A percentile compares a stretch with the other conserved stretches of the same genome.
Evolutionary conservation across 805 yeast genomes (phyloP).

Genomic region (Nakazawaea anatomiae): DNA sequence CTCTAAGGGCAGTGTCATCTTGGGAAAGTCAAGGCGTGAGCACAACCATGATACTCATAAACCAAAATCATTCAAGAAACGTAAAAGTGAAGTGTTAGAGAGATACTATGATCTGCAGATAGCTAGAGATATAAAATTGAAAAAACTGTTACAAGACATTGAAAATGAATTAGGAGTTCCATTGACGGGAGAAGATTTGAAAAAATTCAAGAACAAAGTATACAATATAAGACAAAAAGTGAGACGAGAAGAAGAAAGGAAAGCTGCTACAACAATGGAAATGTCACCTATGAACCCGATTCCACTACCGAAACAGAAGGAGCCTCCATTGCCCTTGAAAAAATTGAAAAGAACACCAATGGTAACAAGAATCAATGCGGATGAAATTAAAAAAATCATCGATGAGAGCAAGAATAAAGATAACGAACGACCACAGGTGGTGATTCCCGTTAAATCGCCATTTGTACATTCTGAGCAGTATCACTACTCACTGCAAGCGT

Average conservation of each 20-base stretch:
- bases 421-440: background rate
- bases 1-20: slow-evolving; percentile 6
- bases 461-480: background rate
- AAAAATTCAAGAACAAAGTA: slow-evolving; percentile 10
- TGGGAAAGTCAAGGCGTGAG: slow-evolving; percentile 5
- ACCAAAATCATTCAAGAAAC: background rate
- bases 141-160: slow-evolving; percentile 5
- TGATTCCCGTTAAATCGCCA: background rate
- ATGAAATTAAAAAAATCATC: slow-evolving; percentile 9
- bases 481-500: background rate
- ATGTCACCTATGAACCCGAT: background rate
- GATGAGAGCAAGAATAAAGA: background rate
- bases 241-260: slow-evolving; percentile 6
- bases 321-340: background rate
- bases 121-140: slow-evolving; percentile 3
- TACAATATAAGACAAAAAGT: slow-evolving; percentile 10
- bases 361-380: background rate
- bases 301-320: background rate
- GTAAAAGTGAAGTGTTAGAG: slow-evolving; percentile 4
- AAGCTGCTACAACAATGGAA: background rate
- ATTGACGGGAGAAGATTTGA: slow-evolving; percentile 6
- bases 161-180: slow-evolving; percentile 7
- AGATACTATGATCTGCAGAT: slow-evolving; percentile 5
- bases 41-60: slow-evolving; percentile 2
- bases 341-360: background rate